Conservation (phyloP, 768 basidiomycete species). For the Boletus patriciae region DNA sequence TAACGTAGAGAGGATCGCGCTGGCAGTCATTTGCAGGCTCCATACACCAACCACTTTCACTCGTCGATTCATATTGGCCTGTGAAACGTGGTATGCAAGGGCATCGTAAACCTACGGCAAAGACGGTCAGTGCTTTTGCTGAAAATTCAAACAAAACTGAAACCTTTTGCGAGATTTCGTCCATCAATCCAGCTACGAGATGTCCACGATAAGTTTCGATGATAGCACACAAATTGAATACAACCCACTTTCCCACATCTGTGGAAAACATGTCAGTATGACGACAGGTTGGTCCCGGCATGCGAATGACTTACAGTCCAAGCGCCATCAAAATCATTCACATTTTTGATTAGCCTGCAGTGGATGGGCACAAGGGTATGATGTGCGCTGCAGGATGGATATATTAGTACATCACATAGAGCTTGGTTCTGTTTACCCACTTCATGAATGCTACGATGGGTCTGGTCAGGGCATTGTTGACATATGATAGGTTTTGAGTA, state of each 20-base stretch:
- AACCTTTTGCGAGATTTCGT: conserved; percentile 85
- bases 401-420: not conserved
- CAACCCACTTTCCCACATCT: conserved; percentile 91
- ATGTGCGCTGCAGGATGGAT: conserved; percentile 63
- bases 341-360: conserved; percentile 80
- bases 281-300: not conserved
- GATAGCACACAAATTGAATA: not conserved
- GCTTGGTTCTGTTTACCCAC: conserved; percentile 45
- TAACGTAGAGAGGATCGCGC: conserved; percentile 77
- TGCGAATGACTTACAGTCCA: conserved; percentile 78
- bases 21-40: conserved; percentile 93
- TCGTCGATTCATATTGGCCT: conserved; percentile 84
- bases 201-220: conserved; percentile 8
- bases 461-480: conserved; percentile 88
- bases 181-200: conserved; percentile 85
- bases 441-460: conserved; percentile 99
- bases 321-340: conserved; percentile 89
- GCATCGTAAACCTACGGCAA: conserved; percentile 78
- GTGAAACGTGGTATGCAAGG: conserved; percentile 91
- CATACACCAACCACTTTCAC: conserved; percentile 90
- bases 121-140: not conserved
- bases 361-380: conserved; percentile 92
- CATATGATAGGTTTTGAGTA: conserved; percentile 82
- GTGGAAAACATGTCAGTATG: conserved; percentile 7
- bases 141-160: not conserved